These are phyloP conservation scores for Karstenula rhodostoma DNA, from an alignment of 2,329 filamentous ascomycete genomes.

Conservation along the genomic window DNA sequence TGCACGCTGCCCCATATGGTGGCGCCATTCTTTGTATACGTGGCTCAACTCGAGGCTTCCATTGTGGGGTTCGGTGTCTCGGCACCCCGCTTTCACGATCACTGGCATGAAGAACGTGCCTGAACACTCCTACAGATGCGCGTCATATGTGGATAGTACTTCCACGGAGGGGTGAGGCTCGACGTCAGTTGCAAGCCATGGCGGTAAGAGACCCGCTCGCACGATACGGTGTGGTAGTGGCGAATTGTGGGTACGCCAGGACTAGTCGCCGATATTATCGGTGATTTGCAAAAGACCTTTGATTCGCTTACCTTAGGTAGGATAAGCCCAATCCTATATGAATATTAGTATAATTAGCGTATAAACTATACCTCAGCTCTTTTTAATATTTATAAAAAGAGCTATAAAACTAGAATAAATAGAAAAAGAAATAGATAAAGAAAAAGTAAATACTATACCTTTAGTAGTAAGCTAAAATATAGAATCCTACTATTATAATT, in stretches of 20 bases:
- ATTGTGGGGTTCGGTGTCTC: slow-evolving; percentile 1
- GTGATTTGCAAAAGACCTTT: too few species aligned
- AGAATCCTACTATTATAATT: too few species aligned
- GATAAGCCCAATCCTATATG: too few species aligned
- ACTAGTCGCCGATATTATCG: neutral
- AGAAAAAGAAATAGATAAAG: too few species aligned
- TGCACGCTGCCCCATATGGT: slow-evolving; percentile 11
- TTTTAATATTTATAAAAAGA: too few species aligned
- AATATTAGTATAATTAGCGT: too few species aligned
- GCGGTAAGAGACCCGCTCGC: neutral
- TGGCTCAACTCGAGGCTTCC: slow-evolving; percentile 10
- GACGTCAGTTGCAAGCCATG: neutral
- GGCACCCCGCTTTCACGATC: slow-evolving; percentile 4
- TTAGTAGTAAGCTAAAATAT: too few species aligned
- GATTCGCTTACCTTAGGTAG: too few species aligned
- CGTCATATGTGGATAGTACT: neutral
- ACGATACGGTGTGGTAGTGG: neutral
- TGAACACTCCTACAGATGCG: neutral
- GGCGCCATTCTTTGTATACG: slow-evolving; percentile 10
- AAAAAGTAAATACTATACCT: too few species aligned
- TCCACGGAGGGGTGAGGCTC: neutral
- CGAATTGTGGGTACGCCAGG: slow-evolving; percentile 1
- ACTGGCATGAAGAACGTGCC: neutral
- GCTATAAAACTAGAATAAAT: too few species aligned
- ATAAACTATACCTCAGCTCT: too few species aligned